A percentile compares a stretch with the other conserved stretches of the same genome.
Evolutionary conservation across 2,329 filamentous ascomycete genomes (phyloP).

Genomic region (Alternaria tenuissima): DNA sequence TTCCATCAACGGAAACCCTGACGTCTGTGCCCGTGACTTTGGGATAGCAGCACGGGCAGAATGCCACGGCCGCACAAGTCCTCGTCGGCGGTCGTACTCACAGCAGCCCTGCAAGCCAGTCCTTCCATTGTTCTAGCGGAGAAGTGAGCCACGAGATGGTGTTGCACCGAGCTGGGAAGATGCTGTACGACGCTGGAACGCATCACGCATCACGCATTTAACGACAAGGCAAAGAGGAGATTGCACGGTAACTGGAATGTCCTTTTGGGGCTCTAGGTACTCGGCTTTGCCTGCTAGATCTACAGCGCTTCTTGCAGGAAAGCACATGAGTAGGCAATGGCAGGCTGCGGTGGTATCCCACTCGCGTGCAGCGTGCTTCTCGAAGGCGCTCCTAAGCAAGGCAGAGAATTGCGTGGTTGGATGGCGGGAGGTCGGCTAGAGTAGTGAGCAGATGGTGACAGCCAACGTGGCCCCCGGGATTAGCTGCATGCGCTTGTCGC

Average conservation of each 20-base stretch:
- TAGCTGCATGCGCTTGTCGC: slow-evolving; percentile 50
- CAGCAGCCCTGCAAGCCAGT: slow-evolving; percentile 3
- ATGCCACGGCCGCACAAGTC: neutral
- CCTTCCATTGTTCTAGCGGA: slow-evolving; percentile 10
- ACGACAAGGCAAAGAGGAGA: slow-evolving; percentile 11
- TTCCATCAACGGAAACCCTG: slow-evolving; percentile 42
- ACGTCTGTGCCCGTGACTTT: slow-evolving; percentile 23
- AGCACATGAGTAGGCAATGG: slow-evolving; percentile 2
- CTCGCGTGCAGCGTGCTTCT: slow-evolving; percentile 32
- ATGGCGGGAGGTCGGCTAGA: slow-evolving; percentile 33
- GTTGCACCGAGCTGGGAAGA: slow-evolving; percentile 3
- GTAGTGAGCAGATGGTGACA: slow-evolving; percentile 30
- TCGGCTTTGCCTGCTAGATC: slow-evolving; percentile 6
- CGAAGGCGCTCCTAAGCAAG: slow-evolving; percentile 25
- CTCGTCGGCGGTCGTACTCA: neutral
- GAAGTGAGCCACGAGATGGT: slow-evolving; percentile 30
- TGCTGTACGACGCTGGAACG: slow-evolving; percentile 2
- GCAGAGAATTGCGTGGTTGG: slow-evolving; percentile 22
- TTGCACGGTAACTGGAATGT: slow-evolving; percentile 3
- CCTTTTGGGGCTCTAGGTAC: slow-evolving; percentile 5
- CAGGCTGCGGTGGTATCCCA: slow-evolving; percentile 24
- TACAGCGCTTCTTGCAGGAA: slow-evolving; percentile 1
- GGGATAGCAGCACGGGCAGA: slow-evolving; percentile 5
- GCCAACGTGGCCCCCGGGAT: slow-evolving; percentile 51
- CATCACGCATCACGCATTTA: neutral